phyloP scores from a whole-genome alignment of 257 asterid genomes.

The Verbena officinalis region DNA sequence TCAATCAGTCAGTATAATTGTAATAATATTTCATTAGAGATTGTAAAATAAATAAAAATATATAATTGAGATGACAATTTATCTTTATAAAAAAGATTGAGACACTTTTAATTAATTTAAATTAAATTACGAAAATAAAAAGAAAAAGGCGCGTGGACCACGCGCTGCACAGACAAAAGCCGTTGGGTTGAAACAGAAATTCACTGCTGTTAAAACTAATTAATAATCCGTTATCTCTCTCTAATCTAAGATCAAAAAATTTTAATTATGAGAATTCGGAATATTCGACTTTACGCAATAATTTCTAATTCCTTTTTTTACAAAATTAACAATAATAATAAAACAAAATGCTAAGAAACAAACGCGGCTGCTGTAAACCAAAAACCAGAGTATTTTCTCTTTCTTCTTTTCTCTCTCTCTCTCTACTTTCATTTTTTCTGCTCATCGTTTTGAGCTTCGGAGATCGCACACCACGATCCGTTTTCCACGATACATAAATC shows the following conservation, averaged over 20 bases:
- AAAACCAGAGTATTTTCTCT: slow-evolving; percentile 45
- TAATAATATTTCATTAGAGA: too few species aligned
- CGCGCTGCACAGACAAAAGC: slow-evolving; percentile 34
- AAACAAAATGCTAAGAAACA: slow-evolving; percentile 32
- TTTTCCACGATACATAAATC: slow-evolving; percentile 39
- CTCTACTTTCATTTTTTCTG: slow-evolving; percentile 41
- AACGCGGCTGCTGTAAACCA: slow-evolving; percentile 75
- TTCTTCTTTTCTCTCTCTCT: slow-evolving; percentile 23
- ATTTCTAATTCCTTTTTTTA: not conserved
- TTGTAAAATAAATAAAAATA: too few species aligned
- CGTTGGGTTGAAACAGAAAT: slow-evolving; percentile 36
- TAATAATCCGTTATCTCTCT: slow-evolving; percentile 9
- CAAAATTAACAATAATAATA: not conserved
- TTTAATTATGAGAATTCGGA: slow-evolving; percentile 20
- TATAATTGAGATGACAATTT: too few species aligned
- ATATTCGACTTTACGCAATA: slow-evolving; percentile 33
- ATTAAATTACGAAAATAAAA: not conserved
- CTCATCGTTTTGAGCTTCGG: slow-evolving; percentile 60
- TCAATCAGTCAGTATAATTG: too few species aligned
- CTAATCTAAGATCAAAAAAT: not conserved
- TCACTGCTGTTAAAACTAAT: slow-evolving; percentile 28
- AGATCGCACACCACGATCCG: slow-evolving; percentile 69
- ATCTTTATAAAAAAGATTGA: too few species aligned
- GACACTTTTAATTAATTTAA: not conserved
- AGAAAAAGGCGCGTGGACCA: slow-evolving; percentile 10